phyloP scores from a whole-genome alignment of 306 rosid genomes.

The Quercus aquifolioides region DNA sequence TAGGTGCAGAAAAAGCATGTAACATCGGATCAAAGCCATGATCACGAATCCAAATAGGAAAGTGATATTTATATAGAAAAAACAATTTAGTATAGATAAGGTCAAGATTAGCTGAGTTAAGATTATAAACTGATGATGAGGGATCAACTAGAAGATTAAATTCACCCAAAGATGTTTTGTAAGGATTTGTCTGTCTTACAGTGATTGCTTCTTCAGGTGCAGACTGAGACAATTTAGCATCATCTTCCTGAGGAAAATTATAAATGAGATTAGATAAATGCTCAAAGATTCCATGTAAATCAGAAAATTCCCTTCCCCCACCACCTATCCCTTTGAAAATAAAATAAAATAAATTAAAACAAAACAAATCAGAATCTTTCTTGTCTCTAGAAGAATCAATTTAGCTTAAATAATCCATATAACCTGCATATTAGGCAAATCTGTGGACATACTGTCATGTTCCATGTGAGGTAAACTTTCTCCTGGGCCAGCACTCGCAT shows the following conservation, averaged over 20 bases:
- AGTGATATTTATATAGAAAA: not conserved
- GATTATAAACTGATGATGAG: not conserved
- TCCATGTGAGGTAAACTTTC: conserved; percentile 28
- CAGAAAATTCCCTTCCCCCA: not conserved
- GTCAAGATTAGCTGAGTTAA: not conserved
- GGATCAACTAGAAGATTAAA: conserved; percentile 24
- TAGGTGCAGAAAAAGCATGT: conserved; percentile 2
- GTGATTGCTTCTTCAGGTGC: conserved; percentile 32
- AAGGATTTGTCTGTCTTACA: conserved; percentile 24
- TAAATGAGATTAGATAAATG: not conserved
- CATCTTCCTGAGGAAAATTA: conserved; percentile 40
- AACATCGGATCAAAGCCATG: not conserved
- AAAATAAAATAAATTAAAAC: not conserved
- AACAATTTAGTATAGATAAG: not conserved
- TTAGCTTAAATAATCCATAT: conserved; percentile 1
- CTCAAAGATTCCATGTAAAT: not conserved
- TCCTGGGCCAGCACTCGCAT: conserved; percentile 42
- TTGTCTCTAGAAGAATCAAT: not conserved
- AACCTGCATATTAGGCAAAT: conserved; percentile 60
- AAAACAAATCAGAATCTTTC: not conserved
- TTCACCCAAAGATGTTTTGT: conserved; percentile 44
- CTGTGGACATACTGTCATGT: conserved; percentile 38
- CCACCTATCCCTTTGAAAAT: no score
- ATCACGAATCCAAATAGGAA: not conserved
- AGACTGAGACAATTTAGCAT: conserved; percentile 22